Conservation (phyloP, 2,329 filamentous ascomycete species). For the Emmonsiellopsis sp. region DNA sequence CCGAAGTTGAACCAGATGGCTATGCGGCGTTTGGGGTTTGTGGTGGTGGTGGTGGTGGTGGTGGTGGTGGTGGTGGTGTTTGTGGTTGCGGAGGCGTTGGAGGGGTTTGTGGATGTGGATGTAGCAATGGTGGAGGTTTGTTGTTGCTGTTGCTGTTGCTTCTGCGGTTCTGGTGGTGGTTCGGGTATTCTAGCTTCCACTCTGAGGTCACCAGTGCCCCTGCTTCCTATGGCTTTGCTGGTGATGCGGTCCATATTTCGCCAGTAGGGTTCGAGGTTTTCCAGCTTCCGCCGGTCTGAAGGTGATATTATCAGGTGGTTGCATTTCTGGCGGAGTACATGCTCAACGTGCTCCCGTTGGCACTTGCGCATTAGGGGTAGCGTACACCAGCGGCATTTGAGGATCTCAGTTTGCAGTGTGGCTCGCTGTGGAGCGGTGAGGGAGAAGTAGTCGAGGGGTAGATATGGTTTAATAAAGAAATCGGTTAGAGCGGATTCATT, state of each 20-base stretch:
- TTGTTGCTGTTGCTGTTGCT: not conserved
- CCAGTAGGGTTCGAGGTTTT: conserved; percentile 18
- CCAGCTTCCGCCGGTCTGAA: conserved; percentile 15
- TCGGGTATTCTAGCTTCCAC: conserved; percentile 14
- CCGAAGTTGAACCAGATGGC: conserved; percentile 31
- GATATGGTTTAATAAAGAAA: conserved; percentile 30
- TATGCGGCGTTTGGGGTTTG: conserved; percentile 7
- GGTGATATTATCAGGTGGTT: conserved; percentile 18
- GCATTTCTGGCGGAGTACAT: conserved; percentile 23
- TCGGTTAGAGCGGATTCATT: conserved; percentile 20
- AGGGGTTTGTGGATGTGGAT: not conserved
- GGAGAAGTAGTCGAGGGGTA: conserved; percentile 27
- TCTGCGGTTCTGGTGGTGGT: not conserved
- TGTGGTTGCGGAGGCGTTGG: not conserved
- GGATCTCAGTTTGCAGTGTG: conserved; percentile 26
- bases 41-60: not conserved
- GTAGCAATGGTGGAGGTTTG: conserved; percentile 1
- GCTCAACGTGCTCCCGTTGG: conserved; percentile 28
- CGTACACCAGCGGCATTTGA: conserved; percentile 34
- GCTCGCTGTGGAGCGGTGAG: conserved; percentile 20
- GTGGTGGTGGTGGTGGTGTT: not conserved
- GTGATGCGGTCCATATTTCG: conserved; percentile 15
- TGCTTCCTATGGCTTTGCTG: conserved; percentile 14
- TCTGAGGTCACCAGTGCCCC: conserved; percentile 24
- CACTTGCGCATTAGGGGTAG: conserved; percentile 28